Conservation (phyloP, 495 filamentous ascomycete genomes). For the Cetradonia linearis region DNA sequence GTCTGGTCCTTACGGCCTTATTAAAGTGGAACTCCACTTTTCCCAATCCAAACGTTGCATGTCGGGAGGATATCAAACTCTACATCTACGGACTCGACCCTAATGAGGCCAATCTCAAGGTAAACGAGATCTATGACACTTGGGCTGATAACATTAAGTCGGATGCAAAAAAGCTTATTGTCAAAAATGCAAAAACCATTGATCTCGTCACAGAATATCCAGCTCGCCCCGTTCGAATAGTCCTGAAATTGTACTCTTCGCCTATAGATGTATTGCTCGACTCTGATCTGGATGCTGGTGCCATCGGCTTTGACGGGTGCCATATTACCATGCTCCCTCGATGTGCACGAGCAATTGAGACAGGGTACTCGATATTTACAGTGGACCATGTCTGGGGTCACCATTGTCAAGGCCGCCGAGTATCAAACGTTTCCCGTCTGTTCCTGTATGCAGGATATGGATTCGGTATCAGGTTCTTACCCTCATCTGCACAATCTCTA, state of each 20-base stretch:
- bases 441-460: constrained; percentile 32
- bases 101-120: constrained; percentile 27
- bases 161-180: constrained; percentile 16
- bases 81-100: constrained; percentile 30
- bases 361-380: constrained; percentile 32
- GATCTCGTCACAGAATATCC: constrained; percentile 28
- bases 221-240: constrained; percentile 29
- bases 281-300: constrained; percentile 33
- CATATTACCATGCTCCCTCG: constrained; percentile 32
- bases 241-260: constrained; percentile 27
- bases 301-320: constrained; percentile 30
- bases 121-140: constrained; percentile 27
- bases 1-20: constrained; percentile 27
- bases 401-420: constrained; percentile 28
- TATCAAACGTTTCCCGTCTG: constrained; percentile 27
- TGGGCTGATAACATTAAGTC: constrained; percentile 27
- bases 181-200: constrained; percentile 30
- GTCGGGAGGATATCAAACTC: constrained; percentile 28
- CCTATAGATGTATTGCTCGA: constrained; percentile 29
- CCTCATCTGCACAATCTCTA: constrained; percentile 27
- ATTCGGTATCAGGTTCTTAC: constrained; percentile 29
- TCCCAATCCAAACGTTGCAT: constrained; percentile 9
- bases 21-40: constrained; percentile 21
- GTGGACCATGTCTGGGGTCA: constrained; percentile 33
- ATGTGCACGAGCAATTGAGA: constrained; percentile 31